Percentiles rank a stretch among this genome's conserved stretches.
Conservation (phyloP, 306 rosid species). For the Spatholobus suberectus region DNA sequence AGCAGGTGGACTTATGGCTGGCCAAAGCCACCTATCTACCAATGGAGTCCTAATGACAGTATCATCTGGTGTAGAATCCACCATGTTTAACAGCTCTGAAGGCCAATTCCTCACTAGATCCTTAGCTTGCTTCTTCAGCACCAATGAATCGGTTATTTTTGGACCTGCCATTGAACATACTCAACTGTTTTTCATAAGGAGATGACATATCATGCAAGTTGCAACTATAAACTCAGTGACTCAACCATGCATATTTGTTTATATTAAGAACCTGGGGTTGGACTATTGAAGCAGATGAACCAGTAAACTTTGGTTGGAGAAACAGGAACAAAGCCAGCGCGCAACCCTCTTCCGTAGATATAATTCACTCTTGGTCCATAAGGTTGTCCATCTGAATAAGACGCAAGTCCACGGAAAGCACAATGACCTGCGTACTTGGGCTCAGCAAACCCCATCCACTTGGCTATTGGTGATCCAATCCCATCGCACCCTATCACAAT, state of each 20-base stretch:
- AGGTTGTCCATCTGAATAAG: conserved; percentile 72
- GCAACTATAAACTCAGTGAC: neutral
- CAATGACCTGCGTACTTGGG: conserved; percentile 73
- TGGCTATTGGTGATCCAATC: conserved; percentile 81
- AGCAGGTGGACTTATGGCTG: conserved; percentile 66
- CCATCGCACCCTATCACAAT: conserved; percentile 94
- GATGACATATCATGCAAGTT: neutral
- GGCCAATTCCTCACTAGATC: conserved; percentile 72
- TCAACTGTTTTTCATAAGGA: neutral
- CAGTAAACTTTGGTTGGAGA: conserved; percentile 92
- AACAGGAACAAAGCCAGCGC: conserved; percentile 87
- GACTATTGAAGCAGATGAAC: conserved; percentile 85
- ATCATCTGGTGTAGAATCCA: conserved; percentile 63
- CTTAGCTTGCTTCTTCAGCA: conserved; percentile 72
- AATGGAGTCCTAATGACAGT: conserved; percentile 66
- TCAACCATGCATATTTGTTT: neutral
- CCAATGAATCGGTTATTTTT: conserved; percentile 56
- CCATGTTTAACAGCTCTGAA: conserved; percentile 52
- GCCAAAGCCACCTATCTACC: conserved; percentile 95
- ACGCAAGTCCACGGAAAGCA: conserved; percentile 81
- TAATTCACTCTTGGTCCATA: conserved; percentile 67
- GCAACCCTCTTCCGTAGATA: conserved; percentile 78
- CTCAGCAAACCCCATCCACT: conserved; percentile 87
- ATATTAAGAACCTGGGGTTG: conserved; percentile 67
- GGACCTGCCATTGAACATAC: conserved; percentile 61